Evolutionary conservation across 2,329 filamentous ascomycete species (phyloP).

Genomic region (Penicillium corylophilum): DNA sequence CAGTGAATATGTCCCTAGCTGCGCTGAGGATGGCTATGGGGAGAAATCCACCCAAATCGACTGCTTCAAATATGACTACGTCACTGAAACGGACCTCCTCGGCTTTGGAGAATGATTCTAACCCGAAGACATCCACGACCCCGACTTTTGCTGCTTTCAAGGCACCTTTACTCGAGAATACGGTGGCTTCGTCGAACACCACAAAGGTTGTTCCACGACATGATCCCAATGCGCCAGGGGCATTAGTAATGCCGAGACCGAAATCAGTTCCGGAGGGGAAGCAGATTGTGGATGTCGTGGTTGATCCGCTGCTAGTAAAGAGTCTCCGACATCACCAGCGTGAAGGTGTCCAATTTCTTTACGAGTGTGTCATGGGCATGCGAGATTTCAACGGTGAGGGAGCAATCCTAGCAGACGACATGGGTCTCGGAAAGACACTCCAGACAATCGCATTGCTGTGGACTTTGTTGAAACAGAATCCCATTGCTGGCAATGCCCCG

Average conservation of each 20-base stretch:
- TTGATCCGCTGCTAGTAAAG: conserved; percentile 65
- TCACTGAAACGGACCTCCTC: conserved; percentile 15
- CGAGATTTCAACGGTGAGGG: conserved; percentile 64
- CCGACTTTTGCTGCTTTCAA: conserved; percentile 57
- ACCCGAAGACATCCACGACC: conserved; percentile 43
- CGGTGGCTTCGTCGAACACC: conserved; percentile 47
- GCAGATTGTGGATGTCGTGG: conserved; percentile 68
- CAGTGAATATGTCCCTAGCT: conserved; percentile 23
- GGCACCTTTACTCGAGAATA: conserved; percentile 58
- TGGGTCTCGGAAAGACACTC: conserved; percentile 72
- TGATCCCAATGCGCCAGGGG: conserved; percentile 58
- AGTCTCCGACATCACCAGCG: conserved; percentile 67
- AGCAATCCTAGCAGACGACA: conserved; percentile 71
- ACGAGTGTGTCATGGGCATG: conserved; percentile 75
- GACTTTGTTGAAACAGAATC: conserved; percentile 72
- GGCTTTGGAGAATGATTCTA: conserved; percentile 31
- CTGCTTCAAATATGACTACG: conserved; percentile 6
- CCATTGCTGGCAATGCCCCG: conserved; percentile 57
- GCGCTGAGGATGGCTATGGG: conserved; percentile 11
- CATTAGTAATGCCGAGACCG: conserved; percentile 67
- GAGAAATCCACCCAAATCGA: conserved; percentile 5
- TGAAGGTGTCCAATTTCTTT: conserved; percentile 68
- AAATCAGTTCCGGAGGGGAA: conserved; percentile 58
- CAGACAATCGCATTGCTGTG: conserved; percentile 71
- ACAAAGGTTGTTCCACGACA: conserved; percentile 61